Conservation (phyloP, 139 green algal species). For the Parachlorella kessleri region DNA sequence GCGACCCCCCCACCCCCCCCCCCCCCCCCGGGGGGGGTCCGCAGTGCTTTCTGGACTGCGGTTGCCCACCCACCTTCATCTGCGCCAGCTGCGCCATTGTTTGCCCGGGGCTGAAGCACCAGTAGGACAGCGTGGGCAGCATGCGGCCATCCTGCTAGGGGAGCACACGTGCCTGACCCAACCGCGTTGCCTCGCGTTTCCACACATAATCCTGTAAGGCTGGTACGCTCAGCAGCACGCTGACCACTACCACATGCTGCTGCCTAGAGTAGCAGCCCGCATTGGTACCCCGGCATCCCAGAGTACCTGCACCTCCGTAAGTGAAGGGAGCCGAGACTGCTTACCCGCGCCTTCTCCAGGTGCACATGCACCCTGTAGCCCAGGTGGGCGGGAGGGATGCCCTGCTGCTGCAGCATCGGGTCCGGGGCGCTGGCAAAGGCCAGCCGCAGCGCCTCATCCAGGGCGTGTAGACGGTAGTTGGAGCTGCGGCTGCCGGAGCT, state of each 20-base stretch:
- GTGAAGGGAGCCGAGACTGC: no score
- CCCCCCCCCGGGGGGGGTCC: background rate
- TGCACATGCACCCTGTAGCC: conserved; percentile 80
- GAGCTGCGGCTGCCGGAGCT: conserved; percentile 42
- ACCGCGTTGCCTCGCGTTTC: no score
- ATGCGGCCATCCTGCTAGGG: background rate
- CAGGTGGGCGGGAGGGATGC: background rate
- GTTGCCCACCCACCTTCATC: conserved; percentile 46
- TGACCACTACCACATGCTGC: no score
- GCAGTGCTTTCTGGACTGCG: no score
- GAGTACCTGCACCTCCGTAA: no score
- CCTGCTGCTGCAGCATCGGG: background rate
- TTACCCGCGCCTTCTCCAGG: conserved; percentile 38
- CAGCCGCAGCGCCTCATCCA: conserved; percentile 60
- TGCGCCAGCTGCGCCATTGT: conserved; percentile 60
- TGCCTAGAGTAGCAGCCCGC: no score
- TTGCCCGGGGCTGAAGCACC: conserved; percentile 88
- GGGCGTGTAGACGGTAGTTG: conserved; percentile 42
- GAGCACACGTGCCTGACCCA: no score
- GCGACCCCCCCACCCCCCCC: background rate
- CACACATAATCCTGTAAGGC: no score
- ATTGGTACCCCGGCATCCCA: no score
- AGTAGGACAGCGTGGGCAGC: conserved; percentile 83
- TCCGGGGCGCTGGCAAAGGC: conserved; percentile 51
- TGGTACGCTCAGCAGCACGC: no score